Conservation (phyloP, 2,329 filamentous ascomycete genomes). For the Atkinsonella hypoxylon region DNA sequence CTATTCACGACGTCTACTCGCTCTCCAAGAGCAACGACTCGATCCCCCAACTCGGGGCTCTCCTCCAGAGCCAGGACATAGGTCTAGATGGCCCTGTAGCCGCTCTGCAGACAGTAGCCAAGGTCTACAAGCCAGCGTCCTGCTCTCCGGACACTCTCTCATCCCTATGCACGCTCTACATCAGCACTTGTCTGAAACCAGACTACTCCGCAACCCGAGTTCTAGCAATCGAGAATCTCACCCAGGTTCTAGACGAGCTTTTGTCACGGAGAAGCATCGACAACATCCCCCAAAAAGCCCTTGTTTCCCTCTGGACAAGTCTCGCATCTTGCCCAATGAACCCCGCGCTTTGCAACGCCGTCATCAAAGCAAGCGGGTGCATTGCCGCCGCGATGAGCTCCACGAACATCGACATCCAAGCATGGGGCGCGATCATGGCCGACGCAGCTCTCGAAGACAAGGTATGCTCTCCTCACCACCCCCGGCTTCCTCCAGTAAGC, state of each 20-base stretch:
- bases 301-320: constrained; percentile 29
- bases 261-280: constrained; percentile 16
- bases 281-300: constrained; percentile 19
- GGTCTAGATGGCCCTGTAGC: constrained; percentile 24
- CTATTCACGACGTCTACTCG: constrained; percentile 25
- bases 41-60: constrained; percentile 12
- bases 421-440: constrained; percentile 39
- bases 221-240: constrained; percentile 35
- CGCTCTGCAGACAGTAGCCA: constrained; percentile 22
- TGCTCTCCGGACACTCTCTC: constrained; percentile 15
- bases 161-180: constrained; percentile 30
- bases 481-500: neutral
- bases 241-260: constrained; percentile 29
- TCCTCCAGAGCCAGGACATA: constrained; percentile 18
- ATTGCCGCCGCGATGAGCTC: constrained; percentile 25
- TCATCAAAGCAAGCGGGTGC: constrained; percentile 35
- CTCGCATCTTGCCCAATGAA: constrained; percentile 28
- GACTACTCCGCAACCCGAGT: constrained; percentile 33
- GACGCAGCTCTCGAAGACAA: constrained; percentile 36
- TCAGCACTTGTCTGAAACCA: constrained; percentile 26
- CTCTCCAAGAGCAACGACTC: constrained; percentile 14
- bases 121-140: constrained; percentile 18
- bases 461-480: constrained; percentile 19
- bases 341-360: constrained; percentile 36
- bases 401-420: constrained; percentile 13